Percentiles rank a stretch among this genome's conserved stretches.
Conservation (phyloP, 1,139 yeast genomes). For the Yamadazyma pseudoaaseri region DNA sequence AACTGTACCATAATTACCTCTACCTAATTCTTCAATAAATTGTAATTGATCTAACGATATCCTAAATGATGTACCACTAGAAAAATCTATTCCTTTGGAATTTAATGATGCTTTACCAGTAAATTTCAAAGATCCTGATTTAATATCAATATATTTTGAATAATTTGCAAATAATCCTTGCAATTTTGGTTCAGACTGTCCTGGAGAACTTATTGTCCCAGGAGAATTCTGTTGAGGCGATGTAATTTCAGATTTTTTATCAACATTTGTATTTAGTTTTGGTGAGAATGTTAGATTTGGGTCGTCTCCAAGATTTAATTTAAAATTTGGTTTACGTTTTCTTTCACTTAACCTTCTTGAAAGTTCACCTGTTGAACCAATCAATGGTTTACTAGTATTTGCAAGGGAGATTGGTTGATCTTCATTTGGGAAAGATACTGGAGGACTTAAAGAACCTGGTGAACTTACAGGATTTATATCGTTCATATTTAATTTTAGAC, state of each 20-base stretch:
- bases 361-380: slow-evolving; percentile 32
- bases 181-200: slow-evolving; percentile 23
- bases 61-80: slow-evolving; percentile 82
- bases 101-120: slow-evolving; percentile 92
- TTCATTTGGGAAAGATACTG: slow-evolving; percentile 11
- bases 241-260: slow-evolving; percentile 5
- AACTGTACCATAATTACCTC: slow-evolving; percentile 95
- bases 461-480: slow-evolving; percentile 20
- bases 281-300: not conserved
- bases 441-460: slow-evolving; percentile 14
- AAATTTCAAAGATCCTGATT: slow-evolving; percentile 87
- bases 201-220: not conserved
- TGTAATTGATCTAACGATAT: slow-evolving; percentile 87
- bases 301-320: slow-evolving; percentile 26
- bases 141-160: slow-evolving; percentile 84
- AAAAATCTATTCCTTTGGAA: slow-evolving; percentile 87
- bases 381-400: slow-evolving; percentile 7
- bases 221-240: slow-evolving; percentile 1
- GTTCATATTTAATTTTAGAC: slow-evolving; percentile 47
- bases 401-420: slow-evolving; percentile 7
- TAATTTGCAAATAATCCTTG: slow-evolving; percentile 74
- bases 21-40: slow-evolving; percentile 80
- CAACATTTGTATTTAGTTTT: not conserved
- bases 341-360: slow-evolving; percentile 38
- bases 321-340: slow-evolving; percentile 39